These are phyloP conservation scores for Pyrus bretschneideri DNA, from an alignment of 306 rosid species.

Conservation along the genomic window DNA sequence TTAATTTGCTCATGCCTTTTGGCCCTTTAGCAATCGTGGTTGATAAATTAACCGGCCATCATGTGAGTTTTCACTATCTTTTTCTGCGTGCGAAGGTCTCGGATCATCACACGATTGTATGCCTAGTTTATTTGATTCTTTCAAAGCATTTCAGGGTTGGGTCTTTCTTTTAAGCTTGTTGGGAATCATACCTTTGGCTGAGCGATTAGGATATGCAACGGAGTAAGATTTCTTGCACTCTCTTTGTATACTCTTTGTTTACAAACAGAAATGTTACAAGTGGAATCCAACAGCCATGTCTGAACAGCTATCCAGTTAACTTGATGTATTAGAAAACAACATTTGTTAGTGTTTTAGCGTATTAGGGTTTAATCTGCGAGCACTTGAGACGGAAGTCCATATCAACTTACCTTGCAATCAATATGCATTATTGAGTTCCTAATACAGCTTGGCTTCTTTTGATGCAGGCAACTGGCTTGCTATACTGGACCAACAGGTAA, in stretches of 20 bases:
- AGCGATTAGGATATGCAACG: constrained; percentile 47
- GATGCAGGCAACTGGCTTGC: constrained; percentile 50
- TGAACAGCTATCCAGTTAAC: not conserved
- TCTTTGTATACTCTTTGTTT: not conserved
- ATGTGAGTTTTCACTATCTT: constrained; percentile 28
- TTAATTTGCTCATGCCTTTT: constrained; percentile 42
- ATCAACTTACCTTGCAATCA: not conserved
- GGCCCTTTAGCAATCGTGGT: constrained; percentile 44
- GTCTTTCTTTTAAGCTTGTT: constrained; percentile 42
- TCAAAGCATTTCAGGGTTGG: constrained; percentile 33
- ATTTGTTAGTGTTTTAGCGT: not conserved
- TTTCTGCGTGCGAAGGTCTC: not conserved
- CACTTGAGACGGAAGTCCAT: not conserved
- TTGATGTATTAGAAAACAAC: not conserved
- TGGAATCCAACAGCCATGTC: not conserved
- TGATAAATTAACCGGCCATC: constrained; percentile 29
- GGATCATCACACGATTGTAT: not conserved
- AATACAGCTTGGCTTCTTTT: constrained; percentile 19
- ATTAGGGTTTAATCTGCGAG: not conserved
- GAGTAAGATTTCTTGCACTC: constrained; percentile 30
- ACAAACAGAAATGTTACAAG: not conserved
- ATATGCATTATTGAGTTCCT: not conserved
- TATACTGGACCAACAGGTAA: constrained; percentile 49
- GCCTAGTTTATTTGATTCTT: not conserved
- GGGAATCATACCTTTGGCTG: constrained; percentile 50